Evolutionary conservation across 176 grass and related monocot genomes (phyloP), one percentile per base, ranked within the genome.

Genomic region (Chloris gayana): DNA sequence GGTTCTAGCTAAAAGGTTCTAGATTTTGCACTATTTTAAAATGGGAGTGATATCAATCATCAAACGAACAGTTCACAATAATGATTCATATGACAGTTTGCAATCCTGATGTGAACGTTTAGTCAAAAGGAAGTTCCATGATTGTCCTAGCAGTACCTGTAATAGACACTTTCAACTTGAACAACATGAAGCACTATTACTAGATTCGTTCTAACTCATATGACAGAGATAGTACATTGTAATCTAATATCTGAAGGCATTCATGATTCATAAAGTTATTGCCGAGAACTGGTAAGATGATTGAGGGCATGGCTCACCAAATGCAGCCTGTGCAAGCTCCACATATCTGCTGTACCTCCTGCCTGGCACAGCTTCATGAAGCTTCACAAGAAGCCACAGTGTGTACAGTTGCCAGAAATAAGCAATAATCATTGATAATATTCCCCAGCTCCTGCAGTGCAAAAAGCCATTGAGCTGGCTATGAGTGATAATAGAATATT

Each of bases 321-420:
- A 98, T 59, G 95, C 95, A 83, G 95, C 92, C 62, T 98, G 95
- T 78, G 95, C 95, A 70, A 98, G 92, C 88, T 98, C 95, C 63
- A 83, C n/a, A n/a, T n/a, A n/a, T n/a, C n/a, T n/a, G n/a, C n/a
- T n/a, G n/a, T n/a, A n/a, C n/a, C n/a, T n/a, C n/a, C n/a, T n/a
- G n/a, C n/a, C n/a, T n/a, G n/a, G n/a, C n/a, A n/a, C n/a, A n/a
- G n/a, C n/a, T n/a, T n/a, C n/a, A n/a, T n/a, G n/a, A n/a, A n/a
- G n/a, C n/a, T n/a, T n/a, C n/a, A n/a, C n/a, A n/a, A n/a, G n/a
- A n/a, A n/a, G n/a, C n/a, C n/a, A n/a, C n/a, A n/a, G n/a, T n/a
- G n/a, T n/a, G n/a, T n/a, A n/a, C n/a, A n/a, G n/a, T n/a, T n/a
- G n/a, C n/a, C n/a, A n/a, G n/a, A n/a, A n/a, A n/a, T n/a, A n/a